Evolutionary conservation across 495 filamentous ascomycete species (phyloP).

Genomic region (Hypoxylon fragiforme): DNA sequence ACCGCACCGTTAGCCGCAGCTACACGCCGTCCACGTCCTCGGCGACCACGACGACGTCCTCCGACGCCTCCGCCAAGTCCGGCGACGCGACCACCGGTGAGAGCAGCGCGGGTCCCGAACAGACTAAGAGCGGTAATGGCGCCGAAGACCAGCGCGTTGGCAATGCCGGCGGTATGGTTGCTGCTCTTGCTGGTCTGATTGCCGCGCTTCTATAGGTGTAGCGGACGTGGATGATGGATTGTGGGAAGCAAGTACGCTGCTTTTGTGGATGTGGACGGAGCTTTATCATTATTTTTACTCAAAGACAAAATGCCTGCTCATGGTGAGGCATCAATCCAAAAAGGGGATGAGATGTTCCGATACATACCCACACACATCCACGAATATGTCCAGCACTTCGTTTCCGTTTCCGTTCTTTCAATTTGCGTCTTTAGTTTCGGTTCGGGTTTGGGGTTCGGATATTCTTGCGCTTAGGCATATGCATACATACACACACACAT

Average conservation of each 20-base stretch:
- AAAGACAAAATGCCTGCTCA: no score
- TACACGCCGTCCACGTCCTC: conserved; percentile 2
- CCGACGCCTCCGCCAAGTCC: conserved; percentile 4
- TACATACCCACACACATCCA: no score
- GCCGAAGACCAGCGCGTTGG: conserved; percentile 3
- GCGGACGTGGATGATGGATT: neutral
- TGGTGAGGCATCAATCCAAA: no score
- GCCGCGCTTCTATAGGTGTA: conserved; percentile 12
- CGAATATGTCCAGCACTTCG: no score
- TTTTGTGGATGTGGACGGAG: neutral
- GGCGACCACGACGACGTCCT: neutral
- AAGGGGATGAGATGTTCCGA: no score
- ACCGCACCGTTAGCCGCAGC: conserved; percentile 17
- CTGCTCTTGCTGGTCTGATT: conserved; percentile 7
- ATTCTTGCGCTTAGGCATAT: no score
- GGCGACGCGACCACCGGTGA: conserved; percentile 4
- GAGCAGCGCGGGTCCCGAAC: neutral
- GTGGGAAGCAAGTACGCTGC: no score
- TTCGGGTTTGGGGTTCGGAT: no score
- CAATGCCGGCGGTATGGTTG: conserved; percentile 6
- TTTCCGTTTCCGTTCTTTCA: no score
- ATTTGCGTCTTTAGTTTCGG: no score
- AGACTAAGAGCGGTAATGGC: conserved; percentile 7
- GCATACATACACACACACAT: no score
- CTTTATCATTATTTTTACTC: neutral